Base-by-base conservation (phyloP, 2,329 filamentous ascomycete genomes). In the Leptographium wingfieldii region DNA sequence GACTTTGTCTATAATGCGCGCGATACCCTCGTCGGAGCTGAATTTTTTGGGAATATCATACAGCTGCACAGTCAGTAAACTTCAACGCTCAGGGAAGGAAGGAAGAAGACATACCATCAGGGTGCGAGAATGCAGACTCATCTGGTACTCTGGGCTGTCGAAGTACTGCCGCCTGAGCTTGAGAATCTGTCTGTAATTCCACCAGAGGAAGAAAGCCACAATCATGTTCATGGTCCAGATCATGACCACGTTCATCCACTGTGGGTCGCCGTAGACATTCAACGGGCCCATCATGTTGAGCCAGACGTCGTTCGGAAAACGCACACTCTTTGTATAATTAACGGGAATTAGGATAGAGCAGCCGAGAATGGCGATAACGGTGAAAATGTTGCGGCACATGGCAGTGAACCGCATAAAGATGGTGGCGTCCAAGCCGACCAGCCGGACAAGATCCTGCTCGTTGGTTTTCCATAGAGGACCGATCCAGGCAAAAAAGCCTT, bases 301-400 rank as follows among this genome's bases (percentile, higher is more conserved):
- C 82, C 79, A 81, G 59, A 72, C 69, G 35, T 72, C 65, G 56
- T 68, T 59, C 7, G 68, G 61, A 5, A 65, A 65, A 14, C 70
- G 69, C 29, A 72, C 70, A 58, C 77, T 80, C 60, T 80, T 74
- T 9, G 75, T 74, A 62, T 89, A 73, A 68, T 96, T 92, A 67
- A 95, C 75, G 0, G 94, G 94, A 48, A 96, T 84, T 64, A 96
- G 78, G 62, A 97, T 82, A 58, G 77, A 78, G 65, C 89, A 86
- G 22, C 88, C 90, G 38, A 95, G 72, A 7, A 95, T 64, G 33
- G 85, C 81, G 59, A 96, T 74, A 9, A 82, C 74, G 33, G 88
- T 69, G 69, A 97, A 96, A 64, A 97, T 88, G 70, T 96, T 94
- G 62, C 94, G 85, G 69, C 89, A 89, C 94, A 99, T 97, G 65